Percentiles rank a stretch among this genome's conserved stretches.
Evolutionary conservation across 2,329 filamentous ascomycete genomes (phyloP).

Genomic region (Chaetomium sp.): DNA sequence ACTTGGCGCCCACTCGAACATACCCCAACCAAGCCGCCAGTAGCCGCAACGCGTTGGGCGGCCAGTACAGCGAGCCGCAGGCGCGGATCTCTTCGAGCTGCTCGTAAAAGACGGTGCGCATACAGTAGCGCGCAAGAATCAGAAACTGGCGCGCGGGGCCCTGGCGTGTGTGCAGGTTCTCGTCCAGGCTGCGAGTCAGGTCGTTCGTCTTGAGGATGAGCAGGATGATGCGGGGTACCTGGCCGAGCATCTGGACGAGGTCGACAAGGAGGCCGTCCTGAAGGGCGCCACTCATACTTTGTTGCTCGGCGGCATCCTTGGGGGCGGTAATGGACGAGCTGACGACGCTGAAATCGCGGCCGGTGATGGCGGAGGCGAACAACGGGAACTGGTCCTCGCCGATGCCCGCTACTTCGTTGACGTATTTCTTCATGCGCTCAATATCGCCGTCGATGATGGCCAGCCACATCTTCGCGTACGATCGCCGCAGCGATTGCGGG

Average conservation of each 20-base stretch:
- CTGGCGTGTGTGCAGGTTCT: conserved; percentile 71
- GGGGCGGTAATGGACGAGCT: conserved; percentile 50
- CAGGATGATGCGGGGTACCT: conserved; percentile 86
- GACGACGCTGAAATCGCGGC: conserved; percentile 78
- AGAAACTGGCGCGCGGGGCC: conserved; percentile 60
- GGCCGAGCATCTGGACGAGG: conserved; percentile 78
- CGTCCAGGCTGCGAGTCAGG: conserved; percentile 85
- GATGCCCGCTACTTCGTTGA: conserved; percentile 82
- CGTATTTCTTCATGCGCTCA: conserved; percentile 77
- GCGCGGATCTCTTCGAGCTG: conserved; percentile 51
- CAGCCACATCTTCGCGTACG: conserved; percentile 96
- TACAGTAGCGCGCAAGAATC: conserved; percentile 63
- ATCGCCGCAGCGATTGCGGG: conserved; percentile 66
- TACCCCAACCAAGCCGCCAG: conserved; percentile 53
- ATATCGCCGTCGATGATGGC: conserved; percentile 90
- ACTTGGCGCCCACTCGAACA: conserved; percentile 54
- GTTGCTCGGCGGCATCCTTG: conserved; percentile 70
- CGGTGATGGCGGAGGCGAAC: conserved; percentile 94
- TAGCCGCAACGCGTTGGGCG: conserved; percentile 48
- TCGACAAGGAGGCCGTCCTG: conserved; percentile 85
- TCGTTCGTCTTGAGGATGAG: conserved; percentile 98
- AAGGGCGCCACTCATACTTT: conserved; percentile 75
- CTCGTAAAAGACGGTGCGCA: conserved; percentile 59
- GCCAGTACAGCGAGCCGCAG: conserved; percentile 52
- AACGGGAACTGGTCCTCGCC: conserved; percentile 86